phyloP scores from a whole-genome alignment of 257 asterid genomes.

The Solanum stenotomum region DNA sequence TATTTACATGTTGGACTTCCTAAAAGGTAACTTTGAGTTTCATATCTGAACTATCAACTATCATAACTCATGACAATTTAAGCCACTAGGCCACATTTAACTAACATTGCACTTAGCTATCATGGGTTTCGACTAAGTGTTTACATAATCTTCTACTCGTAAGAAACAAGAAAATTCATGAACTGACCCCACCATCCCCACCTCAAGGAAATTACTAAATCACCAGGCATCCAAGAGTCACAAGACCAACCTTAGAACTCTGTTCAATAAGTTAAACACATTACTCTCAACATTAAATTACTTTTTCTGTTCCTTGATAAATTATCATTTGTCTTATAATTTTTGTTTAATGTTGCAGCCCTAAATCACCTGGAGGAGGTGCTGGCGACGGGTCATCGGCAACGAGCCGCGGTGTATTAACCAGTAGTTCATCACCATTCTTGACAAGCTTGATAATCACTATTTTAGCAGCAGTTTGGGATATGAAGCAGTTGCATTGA shows the following conservation, averaged over 20 bases:
- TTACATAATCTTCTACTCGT: background rate
- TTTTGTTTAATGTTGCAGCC: constrained; percentile 20
- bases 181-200: background rate
- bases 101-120: background rate
- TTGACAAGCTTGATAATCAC: constrained; percentile 5
- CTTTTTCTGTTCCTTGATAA: background rate
- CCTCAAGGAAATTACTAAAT: background rate
- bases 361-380: constrained; percentile 43
- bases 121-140: background rate
- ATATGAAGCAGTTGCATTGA: constrained; percentile 3
- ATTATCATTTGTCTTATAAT: background rate
- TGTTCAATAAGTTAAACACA: background rate
- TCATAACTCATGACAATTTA: no score
- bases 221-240: background rate
- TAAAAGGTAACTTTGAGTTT: background rate
- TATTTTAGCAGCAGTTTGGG: constrained; percentile 1
- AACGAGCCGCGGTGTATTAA: constrained; percentile 12
- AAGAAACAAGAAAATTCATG: background rate
- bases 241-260: background rate
- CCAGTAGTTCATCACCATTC: background rate
- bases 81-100: no score
- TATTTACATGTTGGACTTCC: background rate
- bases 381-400: constrained; percentile 16
- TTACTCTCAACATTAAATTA: background rate
- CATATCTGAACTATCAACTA: background rate